Evolutionary conservation across 345 rosid genomes (phyloP).

Genomic region (Arabis hirsuta): DNA sequence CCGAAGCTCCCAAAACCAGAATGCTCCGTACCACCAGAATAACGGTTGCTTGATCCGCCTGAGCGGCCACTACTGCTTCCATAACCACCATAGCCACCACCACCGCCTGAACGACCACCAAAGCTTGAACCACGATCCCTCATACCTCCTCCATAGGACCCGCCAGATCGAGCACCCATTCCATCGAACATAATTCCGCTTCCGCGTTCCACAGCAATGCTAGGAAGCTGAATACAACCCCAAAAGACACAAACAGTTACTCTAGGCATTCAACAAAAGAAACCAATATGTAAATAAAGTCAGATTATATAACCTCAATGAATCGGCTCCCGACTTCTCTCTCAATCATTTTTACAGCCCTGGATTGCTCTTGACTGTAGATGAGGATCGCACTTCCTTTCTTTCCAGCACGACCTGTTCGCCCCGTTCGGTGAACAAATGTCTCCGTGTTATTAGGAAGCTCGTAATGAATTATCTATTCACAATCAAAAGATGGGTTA

Average conservation of each 20-base stretch:
- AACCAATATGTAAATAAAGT: neutral
- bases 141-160: constrained; percentile 54
- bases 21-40: constrained; percentile 43
- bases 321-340: constrained; percentile 93
- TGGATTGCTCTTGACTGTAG: constrained; percentile 68
- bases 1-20: constrained; percentile 41
- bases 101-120: constrained; percentile 52
- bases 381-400: constrained; percentile 90
- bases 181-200: constrained; percentile 50
- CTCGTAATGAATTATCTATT: constrained; percentile 85
- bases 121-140: constrained; percentile 51
- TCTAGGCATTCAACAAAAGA: constrained; percentile 6
- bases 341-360: constrained; percentile 69
- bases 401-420: constrained; percentile 99
- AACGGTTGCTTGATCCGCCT: constrained; percentile 43
- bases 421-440: constrained; percentile 96
- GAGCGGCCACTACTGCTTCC: constrained; percentile 48
- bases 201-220: constrained; percentile 60
- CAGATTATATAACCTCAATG: constrained; percentile 58
- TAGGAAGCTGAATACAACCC: constrained; percentile 64
- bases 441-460: constrained; percentile 88
- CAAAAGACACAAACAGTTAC: constrained; percentile 17
- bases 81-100: constrained; percentile 48
- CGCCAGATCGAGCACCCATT: constrained; percentile 50
- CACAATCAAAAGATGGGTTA: constrained; percentile 6